phyloP scores from a whole-genome alignment of 208 protist genomes.

The Trypanosoma melophagium region DNA sequence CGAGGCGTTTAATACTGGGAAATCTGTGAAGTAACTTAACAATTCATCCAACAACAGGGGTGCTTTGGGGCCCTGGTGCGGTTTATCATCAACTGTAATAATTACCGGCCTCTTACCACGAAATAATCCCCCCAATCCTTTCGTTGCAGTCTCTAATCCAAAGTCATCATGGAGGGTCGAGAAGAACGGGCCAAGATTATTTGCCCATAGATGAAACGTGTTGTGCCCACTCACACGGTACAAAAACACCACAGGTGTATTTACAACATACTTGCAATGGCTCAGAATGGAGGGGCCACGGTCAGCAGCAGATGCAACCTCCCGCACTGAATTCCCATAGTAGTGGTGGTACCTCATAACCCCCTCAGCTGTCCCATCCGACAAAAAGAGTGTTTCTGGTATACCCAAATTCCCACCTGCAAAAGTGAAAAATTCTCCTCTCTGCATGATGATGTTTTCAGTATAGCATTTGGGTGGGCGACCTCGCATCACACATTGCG shows the following conservation, averaged over 20 bases:
- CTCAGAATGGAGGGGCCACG: not conserved
- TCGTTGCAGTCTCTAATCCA: not conserved
- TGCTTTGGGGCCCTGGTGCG: slow-evolving; percentile 20
- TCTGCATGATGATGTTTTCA: slow-evolving; percentile 10
- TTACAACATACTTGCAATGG: slow-evolving; percentile 22
- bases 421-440: slow-evolving; percentile 11
- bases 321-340: slow-evolving; percentile 18
- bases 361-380: slow-evolving; percentile 3
- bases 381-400: slow-evolving; percentile 7
- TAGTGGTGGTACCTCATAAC: slow-evolving; percentile 31
- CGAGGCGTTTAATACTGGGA: slow-evolving; percentile 26
- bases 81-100: slow-evolving; percentile 31
- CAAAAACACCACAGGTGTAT: slow-evolving; percentile 23
- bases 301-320: not conserved
- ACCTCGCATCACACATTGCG: slow-evolving; percentile 12
- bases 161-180: slow-evolving; percentile 22
- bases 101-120: slow-evolving; percentile 21
- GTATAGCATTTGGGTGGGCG: slow-evolving; percentile 10
- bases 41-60: slow-evolving; percentile 28
- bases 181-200: slow-evolving; percentile 35
- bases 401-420: not conserved
- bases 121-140: slow-evolving; percentile 3
- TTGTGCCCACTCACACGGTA: slow-evolving; percentile 34
- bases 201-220: slow-evolving; percentile 36
- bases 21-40: slow-evolving; percentile 26